Evolutionary conservation across 148 eudicot species (phyloP), one percentile per base, ranked within the genome.

Genomic region (Fagopyrum esculentum): DNA sequence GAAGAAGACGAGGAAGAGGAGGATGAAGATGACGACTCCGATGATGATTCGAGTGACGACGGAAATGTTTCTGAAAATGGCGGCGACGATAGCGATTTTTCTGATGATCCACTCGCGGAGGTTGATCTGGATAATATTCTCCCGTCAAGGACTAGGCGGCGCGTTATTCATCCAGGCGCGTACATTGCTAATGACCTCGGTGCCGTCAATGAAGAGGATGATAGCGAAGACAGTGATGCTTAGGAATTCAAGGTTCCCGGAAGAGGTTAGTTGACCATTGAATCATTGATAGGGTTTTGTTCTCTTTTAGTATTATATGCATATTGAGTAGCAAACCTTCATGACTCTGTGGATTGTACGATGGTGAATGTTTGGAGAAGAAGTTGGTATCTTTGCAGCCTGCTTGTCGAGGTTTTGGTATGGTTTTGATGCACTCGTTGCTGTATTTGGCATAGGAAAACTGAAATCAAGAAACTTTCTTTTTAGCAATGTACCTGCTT

Each of bases 81-180:
- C 30, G 55, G 51, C 54, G 74, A 71, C 52, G 73, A 71, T 17
- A 81, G 89, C 54, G 97, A 92, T 71, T 84, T 90, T 1, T 86
- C 79, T 0, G 97, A 90, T 11, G 93, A 92, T 78, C 98, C 96
- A 0, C 84, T 92, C 0, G 88, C 98, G 0, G 98, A 92, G 77
- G 98, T 92, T 30, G 93, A 92, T 85, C 82, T 90, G 19, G 88
- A 87, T 55, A 92, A 92, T 75, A 92, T 92, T 78, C 88, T 92
- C 9, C 96, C 98, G 1, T 87, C 96, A 1, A 83, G 96, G 78
- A 92, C 98, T 74, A 83, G 98, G 3, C 71, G 90, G 49, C 83
- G 83, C 45, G 63, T 74, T 0, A 52, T 75, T 76, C 73, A 66
- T 6, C 84, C 91, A 2, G 86, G 91, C 2, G 47, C 86, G 71